Evolutionary conservation across 495 filamentous ascomycete species (phyloP).

Genomic region (Lasiosphaeria miniovina): DNA sequence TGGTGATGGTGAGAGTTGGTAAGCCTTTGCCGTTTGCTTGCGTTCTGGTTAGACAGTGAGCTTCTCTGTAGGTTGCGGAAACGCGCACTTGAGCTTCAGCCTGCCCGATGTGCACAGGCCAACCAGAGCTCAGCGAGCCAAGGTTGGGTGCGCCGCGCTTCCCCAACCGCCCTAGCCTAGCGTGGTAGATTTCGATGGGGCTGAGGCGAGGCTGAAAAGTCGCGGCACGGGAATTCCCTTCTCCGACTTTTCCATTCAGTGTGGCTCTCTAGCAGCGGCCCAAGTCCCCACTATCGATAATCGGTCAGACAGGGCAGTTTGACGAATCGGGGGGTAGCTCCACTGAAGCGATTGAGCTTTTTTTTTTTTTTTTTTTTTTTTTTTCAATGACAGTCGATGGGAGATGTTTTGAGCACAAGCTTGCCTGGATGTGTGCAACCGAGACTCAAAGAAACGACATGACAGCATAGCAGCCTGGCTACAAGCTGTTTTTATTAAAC

Average conservation of each 20-base stretch:
- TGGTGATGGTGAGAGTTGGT: slow-evolving; percentile 6
- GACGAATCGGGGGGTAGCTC: slow-evolving; percentile 23
- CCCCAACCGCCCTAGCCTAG: background rate
- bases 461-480: slow-evolving; percentile 14
- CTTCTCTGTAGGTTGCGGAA: slow-evolving; percentile 13
- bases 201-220: background rate
- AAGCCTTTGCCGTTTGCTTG: slow-evolving; percentile 9
- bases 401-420: slow-evolving; percentile 24
- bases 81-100: slow-evolving; percentile 31
- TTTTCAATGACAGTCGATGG: slow-evolving; percentile 7
- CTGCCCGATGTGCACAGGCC: slow-evolving; percentile 23
- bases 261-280: background rate
- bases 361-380: slow-evolving; percentile 14
- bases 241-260: slow-evolving; percentile 8
- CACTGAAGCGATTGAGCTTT: slow-evolving; percentile 24
- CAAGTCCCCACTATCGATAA: too few species aligned
- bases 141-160: background rate
- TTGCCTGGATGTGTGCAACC: background rate
- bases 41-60: background rate
- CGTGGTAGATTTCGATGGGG: too few species aligned
- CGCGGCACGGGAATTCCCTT: slow-evolving; percentile 6
- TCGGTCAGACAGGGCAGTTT: background rate
- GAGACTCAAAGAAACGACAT: background rate
- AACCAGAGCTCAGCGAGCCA: background rate
- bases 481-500: slow-evolving; percentile 12